Evolutionary conservation across 345 rosid species (phyloP).

Genomic region (Pseudoturritis turrita): DNA sequence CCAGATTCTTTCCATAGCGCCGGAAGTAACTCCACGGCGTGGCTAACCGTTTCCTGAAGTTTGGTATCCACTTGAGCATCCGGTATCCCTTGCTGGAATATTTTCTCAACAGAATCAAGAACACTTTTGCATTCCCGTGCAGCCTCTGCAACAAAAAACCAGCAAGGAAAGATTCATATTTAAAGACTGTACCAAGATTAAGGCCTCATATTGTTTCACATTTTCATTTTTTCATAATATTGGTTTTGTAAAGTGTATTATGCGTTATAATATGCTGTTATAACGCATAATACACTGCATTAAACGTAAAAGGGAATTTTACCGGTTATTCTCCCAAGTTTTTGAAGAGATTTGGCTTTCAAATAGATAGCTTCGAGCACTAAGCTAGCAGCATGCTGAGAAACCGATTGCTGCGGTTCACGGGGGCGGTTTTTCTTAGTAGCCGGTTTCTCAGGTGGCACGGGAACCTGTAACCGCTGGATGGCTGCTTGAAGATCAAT

Average conservation of each 20-base stretch:
- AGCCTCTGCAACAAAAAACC: conserved; percentile 58
- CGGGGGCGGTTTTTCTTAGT: conserved; percentile 52
- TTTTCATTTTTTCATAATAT: neutral
- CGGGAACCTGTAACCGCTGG: conserved; percentile 57
- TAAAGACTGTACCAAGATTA: neutral
- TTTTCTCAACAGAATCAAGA: conserved; percentile 84
- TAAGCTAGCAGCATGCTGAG: conserved; percentile 82
- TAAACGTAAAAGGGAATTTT: neutral
- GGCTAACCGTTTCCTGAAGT: conserved; percentile 79
- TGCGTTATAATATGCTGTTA: too few relatives aligned
- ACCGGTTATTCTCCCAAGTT: conserved; percentile 78
- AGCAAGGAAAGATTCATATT: neutral
- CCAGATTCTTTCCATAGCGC: conserved; percentile 79
- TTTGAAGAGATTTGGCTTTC: conserved; percentile 91
- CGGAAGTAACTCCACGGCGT: conserved; percentile 89
- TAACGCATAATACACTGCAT: too few relatives aligned
- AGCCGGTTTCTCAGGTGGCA: conserved; percentile 42
- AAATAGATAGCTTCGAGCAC: conserved; percentile 88
- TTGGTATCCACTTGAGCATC: conserved; percentile 69
- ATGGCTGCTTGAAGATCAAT: conserved; percentile 90
- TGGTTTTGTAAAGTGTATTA: too few relatives aligned
- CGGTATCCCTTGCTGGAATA: conserved; percentile 77
- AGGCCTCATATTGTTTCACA: neutral
- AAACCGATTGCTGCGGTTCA: conserved; percentile 43
- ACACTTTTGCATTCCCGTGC: conserved; percentile 77